These are phyloP conservation scores for Boeremia exigua DNA, from an alignment of 2,329 filamentous ascomycete species.

Conservation along the genomic window DNA sequence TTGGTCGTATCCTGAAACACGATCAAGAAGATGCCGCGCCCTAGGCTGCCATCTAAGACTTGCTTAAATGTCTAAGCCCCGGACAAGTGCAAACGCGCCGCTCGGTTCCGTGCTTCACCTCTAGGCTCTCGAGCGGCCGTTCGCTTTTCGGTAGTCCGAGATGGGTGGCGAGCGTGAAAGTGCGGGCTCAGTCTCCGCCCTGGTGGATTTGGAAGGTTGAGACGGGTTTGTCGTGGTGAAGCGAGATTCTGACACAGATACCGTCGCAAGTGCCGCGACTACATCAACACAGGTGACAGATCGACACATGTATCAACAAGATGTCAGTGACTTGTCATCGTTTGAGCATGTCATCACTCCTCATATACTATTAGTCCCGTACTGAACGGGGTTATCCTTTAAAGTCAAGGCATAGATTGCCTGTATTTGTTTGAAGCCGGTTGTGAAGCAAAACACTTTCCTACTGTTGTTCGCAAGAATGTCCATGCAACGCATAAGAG, in stretches of 20 bases:
- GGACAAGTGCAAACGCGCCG: constrained; percentile 9
- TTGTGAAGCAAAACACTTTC: constrained; percentile 23
- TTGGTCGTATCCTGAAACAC: constrained; percentile 32
- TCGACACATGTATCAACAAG: background rate
- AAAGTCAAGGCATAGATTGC: constrained; percentile 13
- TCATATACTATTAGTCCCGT: background rate
- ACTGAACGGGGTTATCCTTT: background rate
- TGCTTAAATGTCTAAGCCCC: constrained; percentile 30
- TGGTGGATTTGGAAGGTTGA: constrained; percentile 1
- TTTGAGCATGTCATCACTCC: too few species aligned
- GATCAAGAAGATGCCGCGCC: constrained; percentile 29
- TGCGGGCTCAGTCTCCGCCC: background rate
- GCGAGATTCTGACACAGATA: constrained; percentile 6
- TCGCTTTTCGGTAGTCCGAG: background rate
- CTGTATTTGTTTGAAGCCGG: constrained; percentile 19
- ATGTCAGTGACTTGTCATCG: background rate
- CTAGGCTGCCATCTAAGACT: constrained; percentile 17
- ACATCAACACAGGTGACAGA: background rate
- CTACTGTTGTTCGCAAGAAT: constrained; percentile 23
- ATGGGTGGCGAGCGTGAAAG: background rate
- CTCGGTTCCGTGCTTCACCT: constrained; percentile 8
- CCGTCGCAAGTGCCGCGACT: constrained; percentile 9
- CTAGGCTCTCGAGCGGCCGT: background rate
- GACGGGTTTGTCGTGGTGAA: constrained; percentile 1
- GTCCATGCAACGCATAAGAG: constrained; percentile 21